Percentiles rank a stretch among this genome's conserved stretches.
Evolutionary conservation across 345 rosid species (phyloP).

Genomic region (Cardamine chenopodiifolia): DNA sequence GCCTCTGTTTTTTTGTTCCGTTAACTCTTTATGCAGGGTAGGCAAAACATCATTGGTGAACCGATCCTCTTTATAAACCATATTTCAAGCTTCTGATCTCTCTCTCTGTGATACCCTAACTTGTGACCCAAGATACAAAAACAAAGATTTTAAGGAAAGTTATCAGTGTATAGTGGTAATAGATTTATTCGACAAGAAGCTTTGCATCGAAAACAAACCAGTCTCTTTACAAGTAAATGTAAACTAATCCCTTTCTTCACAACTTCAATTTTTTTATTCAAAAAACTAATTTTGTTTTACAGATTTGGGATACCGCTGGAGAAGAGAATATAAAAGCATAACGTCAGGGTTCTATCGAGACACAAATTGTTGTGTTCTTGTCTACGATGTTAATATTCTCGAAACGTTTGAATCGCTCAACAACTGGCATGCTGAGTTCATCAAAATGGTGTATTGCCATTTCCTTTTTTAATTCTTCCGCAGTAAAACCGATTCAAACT

Average conservation of each 20-base stretch:
- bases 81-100: neutral
- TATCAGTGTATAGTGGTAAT: too few species aligned
- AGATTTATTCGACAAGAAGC: neutral
- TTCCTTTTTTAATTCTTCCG: neutral
- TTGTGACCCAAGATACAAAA: neutral
- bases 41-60: neutral
- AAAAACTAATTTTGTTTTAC: too few species aligned
- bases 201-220: neutral
- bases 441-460: neutral
- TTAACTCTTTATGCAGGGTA: neutral
- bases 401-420: neutral
- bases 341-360: neutral
- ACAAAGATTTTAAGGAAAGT: too few species aligned
- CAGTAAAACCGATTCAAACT: too few species aligned
- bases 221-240: neutral
- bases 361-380: neutral
- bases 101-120: neutral
- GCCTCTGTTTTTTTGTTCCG: neutral
- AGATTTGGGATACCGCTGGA: neutral
- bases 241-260: neutral
- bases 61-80: neutral
- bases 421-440: neutral
- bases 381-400: neutral
- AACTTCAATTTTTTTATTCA: neutral
- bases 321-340: neutral